A percentile compares a stretch with the other conserved stretches of the same genome.
Conservation (phyloP, 2,329 filamentous ascomycete genomes). For the Tolypocladium cylindrosporum region DNA sequence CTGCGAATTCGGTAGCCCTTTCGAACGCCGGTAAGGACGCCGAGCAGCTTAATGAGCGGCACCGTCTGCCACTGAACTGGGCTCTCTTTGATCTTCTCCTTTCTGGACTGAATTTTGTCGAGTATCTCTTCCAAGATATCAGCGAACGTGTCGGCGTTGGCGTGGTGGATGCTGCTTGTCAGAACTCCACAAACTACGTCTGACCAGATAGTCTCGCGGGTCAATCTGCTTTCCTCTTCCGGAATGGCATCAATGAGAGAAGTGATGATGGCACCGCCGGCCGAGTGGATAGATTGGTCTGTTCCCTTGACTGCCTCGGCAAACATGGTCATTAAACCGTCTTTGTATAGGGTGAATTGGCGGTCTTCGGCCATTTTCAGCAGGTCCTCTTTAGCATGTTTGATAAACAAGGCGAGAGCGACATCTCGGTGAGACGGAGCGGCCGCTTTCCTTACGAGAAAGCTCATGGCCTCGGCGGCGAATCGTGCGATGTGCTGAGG, state of each 20-base stretch:
- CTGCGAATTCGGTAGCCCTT: slow-evolving; percentile 64
- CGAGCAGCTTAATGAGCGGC: slow-evolving; percentile 50
- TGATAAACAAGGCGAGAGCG: slow-evolving; percentile 60
- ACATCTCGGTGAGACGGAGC: slow-evolving; percentile 65
- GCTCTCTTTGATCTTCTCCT: slow-evolving; percentile 17
- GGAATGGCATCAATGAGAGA: slow-evolving; percentile 42
- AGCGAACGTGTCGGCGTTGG: slow-evolving; percentile 61
- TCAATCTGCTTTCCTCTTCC: slow-evolving; percentile 36
- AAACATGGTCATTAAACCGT: slow-evolving; percentile 87
- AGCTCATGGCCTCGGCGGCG: slow-evolving; percentile 89
- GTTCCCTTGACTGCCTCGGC: slow-evolving; percentile 67
- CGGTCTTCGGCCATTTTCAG: slow-evolving; percentile 39
- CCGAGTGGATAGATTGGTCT: slow-evolving; percentile 49
- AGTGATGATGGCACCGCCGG: slow-evolving; percentile 42
- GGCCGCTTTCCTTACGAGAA: slow-evolving; percentile 82
- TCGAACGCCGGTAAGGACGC: slow-evolving; percentile 65
- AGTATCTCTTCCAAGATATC: slow-evolving; percentile 55
- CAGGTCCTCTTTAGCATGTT: slow-evolving; percentile 63
- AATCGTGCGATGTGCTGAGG: slow-evolving; percentile 85
- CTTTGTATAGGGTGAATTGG: slow-evolving; percentile 61
- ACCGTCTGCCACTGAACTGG: slow-evolving; percentile 27
- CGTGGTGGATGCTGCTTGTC: slow-evolving; percentile 75
- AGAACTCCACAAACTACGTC: slow-evolving; percentile 67
- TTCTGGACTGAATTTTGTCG: slow-evolving; percentile 31
- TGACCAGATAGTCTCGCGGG: slow-evolving; percentile 41